These are phyloP conservation scores for Novymonas esmeraldas DNA, from an alignment of 208 protist genomes.

Conservation along the genomic window DNA sequence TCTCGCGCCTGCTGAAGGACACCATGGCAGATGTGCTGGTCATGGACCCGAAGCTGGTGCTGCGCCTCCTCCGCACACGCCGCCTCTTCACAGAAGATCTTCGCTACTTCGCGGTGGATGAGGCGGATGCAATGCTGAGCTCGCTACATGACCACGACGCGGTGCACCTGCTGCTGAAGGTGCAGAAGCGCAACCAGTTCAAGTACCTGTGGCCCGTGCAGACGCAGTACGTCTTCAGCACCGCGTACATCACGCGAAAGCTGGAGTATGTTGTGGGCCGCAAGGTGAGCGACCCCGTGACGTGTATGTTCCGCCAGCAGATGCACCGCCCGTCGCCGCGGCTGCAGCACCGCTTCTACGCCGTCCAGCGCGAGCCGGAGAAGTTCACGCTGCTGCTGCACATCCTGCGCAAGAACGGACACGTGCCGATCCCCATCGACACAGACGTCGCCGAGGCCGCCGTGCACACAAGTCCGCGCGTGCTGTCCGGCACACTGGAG, in stretches of 20 bases:
- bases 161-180: slow-evolving; percentile 72
- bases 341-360: slow-evolving; percentile 73
- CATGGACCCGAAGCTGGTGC: slow-evolving; percentile 75
- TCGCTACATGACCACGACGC: slow-evolving; percentile 83
- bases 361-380: slow-evolving; percentile 54
- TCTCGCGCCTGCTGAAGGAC: slow-evolving; percentile 62
- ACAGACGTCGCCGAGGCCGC: slow-evolving; percentile 54
- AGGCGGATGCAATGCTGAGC: slow-evolving; percentile 82
- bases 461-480: slow-evolving; percentile 43
- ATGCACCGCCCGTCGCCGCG: slow-evolving; percentile 65
- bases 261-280: slow-evolving; percentile 72
- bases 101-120: slow-evolving; percentile 83
- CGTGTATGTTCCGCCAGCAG: slow-evolving; percentile 57
- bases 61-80: slow-evolving; percentile 69
- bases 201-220: slow-evolving; percentile 86
- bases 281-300: slow-evolving; percentile 49
- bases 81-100: slow-evolving; percentile 89
- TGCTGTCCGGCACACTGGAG: slow-evolving; percentile 51
- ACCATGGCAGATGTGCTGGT: slow-evolving; percentile 76
- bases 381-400: slow-evolving; percentile 72
- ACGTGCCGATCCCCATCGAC: slow-evolving; percentile 42
- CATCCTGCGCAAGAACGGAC: slow-evolving; percentile 67
- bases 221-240: slow-evolving; percentile 81
- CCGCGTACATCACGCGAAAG: slow-evolving; percentile 79
- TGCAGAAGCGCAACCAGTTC: slow-evolving; percentile 77